Conservation (phyloP, 2,329 filamentous ascomycete species). For the Neonectria ditissima region DNA sequence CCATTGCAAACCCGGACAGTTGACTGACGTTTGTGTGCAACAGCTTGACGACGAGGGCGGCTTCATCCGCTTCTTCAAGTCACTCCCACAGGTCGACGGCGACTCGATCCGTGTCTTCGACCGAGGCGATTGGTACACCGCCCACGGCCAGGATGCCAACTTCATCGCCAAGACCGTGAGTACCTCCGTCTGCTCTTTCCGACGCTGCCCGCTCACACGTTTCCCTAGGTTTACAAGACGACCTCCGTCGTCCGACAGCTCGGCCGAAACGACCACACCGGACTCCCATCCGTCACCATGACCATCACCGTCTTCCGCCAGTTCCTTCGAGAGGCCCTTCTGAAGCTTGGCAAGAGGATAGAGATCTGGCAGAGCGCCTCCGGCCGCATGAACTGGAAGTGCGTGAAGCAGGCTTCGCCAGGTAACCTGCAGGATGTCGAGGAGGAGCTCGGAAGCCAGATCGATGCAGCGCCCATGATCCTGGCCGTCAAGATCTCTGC, state of each 20-base stretch:
- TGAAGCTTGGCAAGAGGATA: constrained; percentile 88
- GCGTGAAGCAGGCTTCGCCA: constrained; percentile 91
- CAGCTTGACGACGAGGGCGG: constrained; percentile 96
- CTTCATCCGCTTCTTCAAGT: constrained; percentile 96
- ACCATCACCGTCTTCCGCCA: constrained; percentile 94
- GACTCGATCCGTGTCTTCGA: constrained; percentile 93
- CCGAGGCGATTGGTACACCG: constrained; percentile 93
- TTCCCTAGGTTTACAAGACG: constrained; percentile 88
- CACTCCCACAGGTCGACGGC: constrained; percentile 76
- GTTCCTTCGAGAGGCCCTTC: constrained; percentile 93
- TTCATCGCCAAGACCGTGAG: constrained; percentile 82
- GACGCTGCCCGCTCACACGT: not conserved
- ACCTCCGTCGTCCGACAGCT: constrained; percentile 94
- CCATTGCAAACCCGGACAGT: constrained; percentile 2
- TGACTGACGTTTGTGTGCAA: constrained; percentile 20
- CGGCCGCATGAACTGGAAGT: constrained; percentile 90
- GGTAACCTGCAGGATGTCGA: constrained; percentile 98
- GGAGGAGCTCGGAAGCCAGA: constrained; percentile 87
- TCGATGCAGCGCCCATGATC: constrained; percentile 93
- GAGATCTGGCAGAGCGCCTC: constrained; percentile 87
- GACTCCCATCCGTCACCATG: constrained; percentile 93
- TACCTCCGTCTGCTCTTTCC: not conserved
- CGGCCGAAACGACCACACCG: constrained; percentile 84
- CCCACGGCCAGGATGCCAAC: constrained; percentile 86
- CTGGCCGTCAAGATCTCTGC: constrained; percentile 92